Evolutionary conservation across 768 basidiomycete genomes (phyloP).

Genomic region (Tulasnella sp.): DNA sequence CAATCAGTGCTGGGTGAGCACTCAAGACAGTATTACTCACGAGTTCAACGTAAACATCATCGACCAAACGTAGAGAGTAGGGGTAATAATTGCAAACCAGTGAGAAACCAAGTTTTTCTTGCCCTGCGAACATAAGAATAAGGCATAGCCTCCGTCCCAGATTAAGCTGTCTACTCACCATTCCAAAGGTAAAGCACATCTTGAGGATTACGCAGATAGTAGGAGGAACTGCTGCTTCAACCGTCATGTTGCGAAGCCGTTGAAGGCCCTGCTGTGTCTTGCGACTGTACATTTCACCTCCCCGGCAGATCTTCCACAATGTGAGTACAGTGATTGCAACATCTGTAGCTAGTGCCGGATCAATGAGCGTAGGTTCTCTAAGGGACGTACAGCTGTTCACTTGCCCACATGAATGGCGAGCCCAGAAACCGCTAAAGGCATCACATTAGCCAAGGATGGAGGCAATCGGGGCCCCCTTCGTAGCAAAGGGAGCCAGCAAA

Average conservation of each 20-base stretch:
- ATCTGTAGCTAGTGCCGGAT: background rate
- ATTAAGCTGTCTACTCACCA: background rate
- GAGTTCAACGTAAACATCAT: constrained; percentile 14
- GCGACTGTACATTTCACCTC: background rate
- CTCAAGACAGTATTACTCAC: background rate
- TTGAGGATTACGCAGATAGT: constrained; percentile 6
- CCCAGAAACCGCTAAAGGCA: background rate
- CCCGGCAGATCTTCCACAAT: background rate
- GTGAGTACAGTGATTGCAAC: background rate
- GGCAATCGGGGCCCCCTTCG: too few species aligned
- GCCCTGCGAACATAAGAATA: background rate
- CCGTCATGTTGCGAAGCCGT: background rate
- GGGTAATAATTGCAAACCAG: background rate
- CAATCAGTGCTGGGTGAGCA: background rate
- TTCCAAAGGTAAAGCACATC: background rate
- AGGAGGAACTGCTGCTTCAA: constrained; percentile 14
- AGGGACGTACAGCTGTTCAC: background rate
- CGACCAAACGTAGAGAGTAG: background rate
- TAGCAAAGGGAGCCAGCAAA: background rate
- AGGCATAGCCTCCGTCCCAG: too few species aligned
- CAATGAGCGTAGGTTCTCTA: background rate
- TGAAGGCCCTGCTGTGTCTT: background rate
- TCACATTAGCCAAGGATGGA: background rate
- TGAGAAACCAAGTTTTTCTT: background rate
- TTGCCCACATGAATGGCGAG: background rate